These are phyloP conservation scores for Acacia crassicarpa DNA, from an alignment of 306 rosid genomes.

Conservation along the genomic window DNA sequence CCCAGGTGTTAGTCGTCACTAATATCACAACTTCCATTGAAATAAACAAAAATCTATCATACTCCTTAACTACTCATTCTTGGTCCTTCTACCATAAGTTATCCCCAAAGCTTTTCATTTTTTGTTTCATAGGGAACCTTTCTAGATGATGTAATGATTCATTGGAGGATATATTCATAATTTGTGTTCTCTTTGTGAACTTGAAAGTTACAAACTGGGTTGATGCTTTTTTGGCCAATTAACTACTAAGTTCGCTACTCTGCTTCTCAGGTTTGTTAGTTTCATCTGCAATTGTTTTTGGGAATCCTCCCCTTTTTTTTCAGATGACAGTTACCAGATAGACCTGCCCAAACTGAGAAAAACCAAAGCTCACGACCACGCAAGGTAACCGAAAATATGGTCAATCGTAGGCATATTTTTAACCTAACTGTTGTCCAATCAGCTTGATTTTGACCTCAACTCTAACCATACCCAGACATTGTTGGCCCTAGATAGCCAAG, in stretches of 20 bases:
- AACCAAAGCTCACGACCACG: not conserved
- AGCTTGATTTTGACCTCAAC: too few species aligned
- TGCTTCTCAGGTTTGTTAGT: not conserved
- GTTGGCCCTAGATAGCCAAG: not conserved
- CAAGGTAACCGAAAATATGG: not conserved
- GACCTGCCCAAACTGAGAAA: not conserved
- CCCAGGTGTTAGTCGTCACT: not conserved
- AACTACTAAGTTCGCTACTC: not conserved
- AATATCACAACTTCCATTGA: not conserved
- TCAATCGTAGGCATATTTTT: not conserved
- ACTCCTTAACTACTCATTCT: not conserved
- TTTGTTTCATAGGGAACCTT: not conserved
- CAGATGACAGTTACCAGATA: not conserved
- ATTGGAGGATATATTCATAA: not conserved
- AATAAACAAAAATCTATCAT: not conserved
- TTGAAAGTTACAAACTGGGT: not conserved
- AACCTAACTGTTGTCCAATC: not conserved
- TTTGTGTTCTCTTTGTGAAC: not conserved
- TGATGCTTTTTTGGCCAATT: not conserved
- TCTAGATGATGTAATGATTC: not conserved
- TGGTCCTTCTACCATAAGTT: not conserved
- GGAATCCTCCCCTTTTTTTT: not conserved
- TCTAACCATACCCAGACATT: too few species aligned
- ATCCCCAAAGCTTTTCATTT: not conserved
- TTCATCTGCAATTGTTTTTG: not conserved